A percentile compares a stretch with the other conserved stretches of the same genome.
Conservation (phyloP, 1,139 yeast genomes). For the Kodamaea anthophila region DNA sequence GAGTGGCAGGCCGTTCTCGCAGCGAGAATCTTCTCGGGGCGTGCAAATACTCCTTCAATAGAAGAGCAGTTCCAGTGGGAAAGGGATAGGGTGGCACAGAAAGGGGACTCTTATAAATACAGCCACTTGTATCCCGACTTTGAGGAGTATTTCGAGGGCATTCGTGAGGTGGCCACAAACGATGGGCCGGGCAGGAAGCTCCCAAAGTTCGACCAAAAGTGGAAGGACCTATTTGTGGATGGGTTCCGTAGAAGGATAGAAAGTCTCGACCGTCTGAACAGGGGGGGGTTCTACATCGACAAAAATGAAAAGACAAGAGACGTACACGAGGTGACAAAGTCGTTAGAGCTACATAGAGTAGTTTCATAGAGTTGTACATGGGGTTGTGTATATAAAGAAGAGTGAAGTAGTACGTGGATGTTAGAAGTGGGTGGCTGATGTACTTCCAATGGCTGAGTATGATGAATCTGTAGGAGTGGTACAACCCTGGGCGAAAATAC, state of each 20-base stretch:
- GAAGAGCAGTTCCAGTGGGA: conserved; percentile 30
- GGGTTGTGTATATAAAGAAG: too few species aligned
- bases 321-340: not conserved
- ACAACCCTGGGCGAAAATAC: too few species aligned
- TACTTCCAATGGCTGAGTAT: too few species aligned
- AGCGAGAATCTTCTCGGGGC: conserved; percentile 37
- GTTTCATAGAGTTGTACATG: too few species aligned
- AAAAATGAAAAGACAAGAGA: conserved; percentile 2
- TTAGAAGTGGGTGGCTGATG: too few species aligned
- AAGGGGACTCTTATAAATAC: conserved; percentile 15
- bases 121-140: conserved; percentile 17
- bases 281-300: conserved; percentile 13
- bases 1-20: conserved; percentile 42
- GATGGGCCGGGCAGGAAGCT: conserved; percentile 22
- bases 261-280: conserved; percentile 3
- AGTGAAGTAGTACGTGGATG: too few species aligned
- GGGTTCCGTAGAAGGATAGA: conserved; percentile 15
- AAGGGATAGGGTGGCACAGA: conserved; percentile 13
- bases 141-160: conserved; percentile 18
- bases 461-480: too few species aligned
- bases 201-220: conserved; percentile 17
- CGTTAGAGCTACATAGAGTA: too few species aligned
- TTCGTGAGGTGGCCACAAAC: conserved; percentile 18
- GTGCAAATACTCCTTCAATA: conserved; percentile 31
- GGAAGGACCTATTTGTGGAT: conserved; percentile 16